phyloP scores from a whole-genome alignment of 495 filamentous ascomycete genomes.

The Platismatia glauca region DNA sequence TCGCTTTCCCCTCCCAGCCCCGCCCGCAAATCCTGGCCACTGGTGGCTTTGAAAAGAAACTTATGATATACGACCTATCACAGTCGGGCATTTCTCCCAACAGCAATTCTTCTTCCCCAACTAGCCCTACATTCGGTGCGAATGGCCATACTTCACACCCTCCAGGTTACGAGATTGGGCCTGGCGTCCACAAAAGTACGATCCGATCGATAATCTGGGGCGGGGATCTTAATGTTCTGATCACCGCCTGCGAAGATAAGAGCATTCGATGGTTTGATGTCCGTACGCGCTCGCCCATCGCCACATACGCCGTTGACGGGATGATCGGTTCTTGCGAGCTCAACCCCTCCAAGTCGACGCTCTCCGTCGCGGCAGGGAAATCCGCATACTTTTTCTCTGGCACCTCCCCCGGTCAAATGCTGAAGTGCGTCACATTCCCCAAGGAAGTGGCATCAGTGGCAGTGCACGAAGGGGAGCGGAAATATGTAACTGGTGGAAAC shows the following conservation, averaged over 20 bases:
- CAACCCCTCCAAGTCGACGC: slow-evolving; percentile 44
- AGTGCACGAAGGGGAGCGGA: slow-evolving; percentile 68
- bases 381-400: slow-evolving; percentile 88
- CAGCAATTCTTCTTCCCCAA: slow-evolving; percentile 34
- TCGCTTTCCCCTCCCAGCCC: slow-evolving; percentile 73
- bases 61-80: slow-evolving; percentile 84
- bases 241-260: slow-evolving; percentile 84
- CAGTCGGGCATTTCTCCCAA: slow-evolving; percentile 33
- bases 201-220: slow-evolving; percentile 97
- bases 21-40: slow-evolving; percentile 76
- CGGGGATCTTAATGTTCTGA: slow-evolving; percentile 71
- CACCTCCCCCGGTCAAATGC: slow-evolving; percentile 52
- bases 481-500: slow-evolving; percentile 78
- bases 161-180: slow-evolving; percentile 72
- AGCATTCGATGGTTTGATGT: slow-evolving; percentile 93
- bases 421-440: slow-evolving; percentile 66
- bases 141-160: slow-evolving; percentile 31
- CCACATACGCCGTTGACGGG: slow-evolving; percentile 67
- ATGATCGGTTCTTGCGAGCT: slow-evolving; percentile 85
- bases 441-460: slow-evolving; percentile 87
- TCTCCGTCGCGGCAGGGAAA: slow-evolving; percentile 67
- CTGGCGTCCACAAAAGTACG: slow-evolving; percentile 68
- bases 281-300: slow-evolving; percentile 58
- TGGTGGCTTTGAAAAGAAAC: slow-evolving; percentile 90
- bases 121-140: slow-evolving; percentile 23